Base-by-base conservation (phyloP, 192 early-diverging fungal genomes). In the Globomyces pollinis-pini region DNA sequence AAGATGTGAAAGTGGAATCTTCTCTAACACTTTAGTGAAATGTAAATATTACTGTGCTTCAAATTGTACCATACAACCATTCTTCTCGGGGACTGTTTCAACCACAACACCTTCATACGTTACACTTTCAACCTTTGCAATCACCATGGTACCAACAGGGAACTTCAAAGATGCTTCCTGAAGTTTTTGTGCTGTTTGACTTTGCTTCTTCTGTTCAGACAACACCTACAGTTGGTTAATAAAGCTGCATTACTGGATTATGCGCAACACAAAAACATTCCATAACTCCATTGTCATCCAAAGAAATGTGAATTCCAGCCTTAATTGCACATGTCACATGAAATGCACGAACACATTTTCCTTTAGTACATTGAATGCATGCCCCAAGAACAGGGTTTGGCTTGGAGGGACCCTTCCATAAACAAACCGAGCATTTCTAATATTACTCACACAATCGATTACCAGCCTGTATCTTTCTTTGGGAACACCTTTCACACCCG, bases 321-420 rank as follows among this genome's bases (percentile, higher is more conserved):
- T 18, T 35, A 9, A 57, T 21, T 18, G 73, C 77, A 60, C 78
- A 80, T 2, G 74, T 58, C 2, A 77, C 74, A 49, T 80, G 78
- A 42, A 69, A 80, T 6, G 78, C 70, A 26, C 69, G 31, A 20
- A 68, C 50, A 59, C 78, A 80, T 52, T 72, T 71, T 4, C 76
- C 76, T 60, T 73, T 79, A 16, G 60, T 69, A 51, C 78, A 80
- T 66, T 80, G 78, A 56, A 80, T 75, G 45, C 72, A 69, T 0
- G 74, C 74, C 20, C 78, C 78, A 3, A 60, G 23, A 41, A n/a
- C n/a, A n/a, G n/a, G n/a, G n/a, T n/a, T n/a, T n/a, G n/a, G n/a
- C n/a, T n/a, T n/a, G n/a, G n/a, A n/a, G n/a, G n/a, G n/a, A n/a
- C n/a, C n/a, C n/a, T n/a, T n/a, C n/a, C n/a, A n/a, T n/a, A n/a